Evolutionary conservation across 805 yeast genomes (phyloP), one percentile per base, ranked within the genome.

Genomic region (Kodamaea kaohsiungensis): DNA sequence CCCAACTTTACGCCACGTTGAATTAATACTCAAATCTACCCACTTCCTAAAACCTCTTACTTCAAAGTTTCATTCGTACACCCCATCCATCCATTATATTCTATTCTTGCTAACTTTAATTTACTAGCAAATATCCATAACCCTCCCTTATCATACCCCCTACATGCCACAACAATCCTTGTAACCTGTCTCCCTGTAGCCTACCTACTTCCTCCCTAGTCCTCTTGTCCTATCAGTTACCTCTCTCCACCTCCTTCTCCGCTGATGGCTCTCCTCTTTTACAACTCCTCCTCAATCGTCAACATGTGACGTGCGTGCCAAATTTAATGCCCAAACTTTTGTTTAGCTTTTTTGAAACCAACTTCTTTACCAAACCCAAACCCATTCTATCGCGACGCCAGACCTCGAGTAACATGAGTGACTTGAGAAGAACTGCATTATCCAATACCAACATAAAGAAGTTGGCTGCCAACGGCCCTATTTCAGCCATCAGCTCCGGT

Each of bases 341-440:
- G 45, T 40, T 40, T 40, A 22, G 25, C 27, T 40, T 40, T 40
- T 40, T 40, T 17, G 25, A 16, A 40, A 40, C 42, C 16, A 38
- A 38, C 18, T 5, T 38, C 35, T 30, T 30, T 30, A 30, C 35
- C 35, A 30, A 22, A 30, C 35, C 35, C 5, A 12, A 30, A 30
- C 35, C 12, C 35, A 30, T 8, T 9, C 35, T 12, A 30, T 22
- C 35, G 10, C 35, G 35, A 30, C 35, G 35, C 5, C 35, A 30
- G 35, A 30, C 3, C 19, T 40, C 25, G 25, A 16, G 19, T 13
- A 37, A 2, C 7, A 51, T 51, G 54, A 25, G 42, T 15, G 56
- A 56, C 43, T 58, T 59, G 50, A 60, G 65, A 53, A 64, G 53
- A 53, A 47, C 58, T 35, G 65, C 64, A 5, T 37, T 63, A 42